Evolutionary conservation across 225 moss, liverwort and hornwort species (phyloP), one percentile per base, ranked within the genome.

Genomic region (Pseudoscleropodium purum): DNA sequence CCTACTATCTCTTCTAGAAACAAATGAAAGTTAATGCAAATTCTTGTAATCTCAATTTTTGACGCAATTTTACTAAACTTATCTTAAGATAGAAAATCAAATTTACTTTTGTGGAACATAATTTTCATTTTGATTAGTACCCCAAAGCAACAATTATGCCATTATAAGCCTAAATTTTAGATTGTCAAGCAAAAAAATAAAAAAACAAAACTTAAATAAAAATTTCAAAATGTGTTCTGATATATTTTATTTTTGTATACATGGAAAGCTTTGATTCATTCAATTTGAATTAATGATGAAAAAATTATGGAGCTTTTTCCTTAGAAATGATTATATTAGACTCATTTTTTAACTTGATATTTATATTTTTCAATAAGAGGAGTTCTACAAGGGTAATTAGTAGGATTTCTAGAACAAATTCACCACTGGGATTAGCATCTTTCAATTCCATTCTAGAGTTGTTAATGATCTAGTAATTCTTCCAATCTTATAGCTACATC

Each of bases 1-100:
- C 3, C 2, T 1, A 76, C 21, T 34, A 2, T 47, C 0, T 1
- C 7, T 0, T 47, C 0, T 18, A 1, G 0, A 0, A 11, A 52
- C 8, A 77, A 36, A 24, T 34, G 6, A 52, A 52, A 54, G 5
- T 54, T 52, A 0, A 18, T 0, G 1, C 3, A 54, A 52, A 3
- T 14, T 77, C 52, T 5, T 20, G 0, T 47, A 0, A 75, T n/a
- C n/a, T 75, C 33, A 75, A 20, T 75, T 31, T 49, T 77, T 23
- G 36, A 15, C 0, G 0, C 4, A 34, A 36, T 36, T 36, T 13
- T 49, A 51, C 7, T 2, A 76, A 76, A 34, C 17, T 21, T 75
- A 13, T 19, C 8, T 36, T 49, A 24, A 37, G 2, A 24, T 8
- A 15, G 8, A 10, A 37, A 37, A 37, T 34, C 3, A 37, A 2